Evolutionary conservation across 495 filamentous ascomycete genomes (phyloP).

Genomic region (Trichocladium antarcticum): DNA sequence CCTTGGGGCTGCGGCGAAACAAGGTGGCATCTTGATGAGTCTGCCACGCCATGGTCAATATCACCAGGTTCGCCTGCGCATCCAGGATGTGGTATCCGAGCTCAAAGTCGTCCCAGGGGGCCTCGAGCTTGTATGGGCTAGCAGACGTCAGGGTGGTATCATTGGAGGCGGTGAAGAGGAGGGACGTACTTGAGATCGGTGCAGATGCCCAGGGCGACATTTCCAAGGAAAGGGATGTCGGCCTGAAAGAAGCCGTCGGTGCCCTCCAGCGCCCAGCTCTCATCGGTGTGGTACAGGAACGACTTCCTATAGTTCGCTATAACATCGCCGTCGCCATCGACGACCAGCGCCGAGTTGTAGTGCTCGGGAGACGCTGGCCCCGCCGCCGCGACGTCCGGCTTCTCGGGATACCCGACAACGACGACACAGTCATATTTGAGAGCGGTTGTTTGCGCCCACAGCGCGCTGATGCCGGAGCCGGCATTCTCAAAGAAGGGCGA

Average conservation of each 20-base stretch:
- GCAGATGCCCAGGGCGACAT: conserved; percentile 71
- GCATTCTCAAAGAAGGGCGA: conserved; percentile 68
- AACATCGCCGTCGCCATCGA: conserved; percentile 58
- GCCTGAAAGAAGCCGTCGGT: conserved; percentile 46
- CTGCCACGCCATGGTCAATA: conserved; percentile 85
- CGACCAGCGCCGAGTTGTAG: conserved; percentile 77
- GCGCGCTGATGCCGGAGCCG: conserved; percentile 58
- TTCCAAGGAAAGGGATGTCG: conserved; percentile 41
- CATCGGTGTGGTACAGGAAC: conserved; percentile 67
- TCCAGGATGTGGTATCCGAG: conserved; percentile 72
- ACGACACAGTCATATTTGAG: conserved; percentile 63
- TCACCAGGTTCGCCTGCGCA: conserved; percentile 54
- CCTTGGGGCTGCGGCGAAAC: conserved; percentile 31
- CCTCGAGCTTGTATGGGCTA: conserved; percentile 61
- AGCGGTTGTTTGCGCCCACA: conserved; percentile 72
- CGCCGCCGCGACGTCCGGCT: conserved; percentile 36
- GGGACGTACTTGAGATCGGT: conserved; percentile 54
- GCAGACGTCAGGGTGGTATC: conserved; percentile 9
- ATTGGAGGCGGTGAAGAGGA: background rate
- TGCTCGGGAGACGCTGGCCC: conserved; percentile 43
- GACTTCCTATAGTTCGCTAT: conserved; percentile 79
- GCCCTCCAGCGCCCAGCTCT: conserved; percentile 69
- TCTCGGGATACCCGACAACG: conserved; percentile 85
- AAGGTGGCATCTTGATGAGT: conserved; percentile 44
- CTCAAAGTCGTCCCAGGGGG: conserved; percentile 70